Percentiles rank a stretch among this genome's conserved stretches.
These are phyloP conservation scores for Cladosporium sphaerospermum DNA, from an alignment of 2,329 filamentous ascomycete species.

Conservation along the genomic window DNA sequence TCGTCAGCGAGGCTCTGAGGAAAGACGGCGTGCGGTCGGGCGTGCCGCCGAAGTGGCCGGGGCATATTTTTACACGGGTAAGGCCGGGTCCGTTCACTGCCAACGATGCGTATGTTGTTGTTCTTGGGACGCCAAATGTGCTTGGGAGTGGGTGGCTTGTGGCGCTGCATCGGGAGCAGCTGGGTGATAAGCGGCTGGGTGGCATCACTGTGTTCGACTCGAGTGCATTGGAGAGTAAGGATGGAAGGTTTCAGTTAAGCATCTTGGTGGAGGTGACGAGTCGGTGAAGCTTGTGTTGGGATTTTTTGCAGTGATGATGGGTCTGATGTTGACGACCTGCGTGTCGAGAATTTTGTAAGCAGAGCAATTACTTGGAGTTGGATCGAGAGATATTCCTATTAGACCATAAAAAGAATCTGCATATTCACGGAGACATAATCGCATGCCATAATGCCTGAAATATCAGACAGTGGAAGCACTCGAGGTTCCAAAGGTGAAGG, in stretches of 20 bases:
- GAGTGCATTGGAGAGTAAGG: neutral
- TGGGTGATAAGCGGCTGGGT: neutral
- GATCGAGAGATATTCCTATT: no score
- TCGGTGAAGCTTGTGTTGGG: no score
- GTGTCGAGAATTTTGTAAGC: no score
- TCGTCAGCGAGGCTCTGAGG: constrained; percentile 13
- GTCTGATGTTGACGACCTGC: no score
- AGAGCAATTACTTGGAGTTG: no score
- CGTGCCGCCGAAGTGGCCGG: constrained; percentile 13
- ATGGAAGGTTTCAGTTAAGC: neutral
- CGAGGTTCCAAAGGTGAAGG: no score
- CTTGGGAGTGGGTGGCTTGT: neutral
- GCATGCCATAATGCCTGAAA: no score
- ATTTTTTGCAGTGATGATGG: no score
- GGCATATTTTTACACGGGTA: constrained; percentile 7
- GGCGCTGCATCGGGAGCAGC: neutral
- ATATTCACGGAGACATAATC: no score
- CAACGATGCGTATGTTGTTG: neutral
- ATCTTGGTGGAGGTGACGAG: neutral
- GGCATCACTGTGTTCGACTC: neutral
- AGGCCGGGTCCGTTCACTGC: neutral
- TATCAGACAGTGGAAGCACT: no score
- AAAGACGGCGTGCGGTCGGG: constrained; percentile 9
- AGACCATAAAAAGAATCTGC: no score
- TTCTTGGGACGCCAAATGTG: constrained; percentile 2